These are phyloP conservation scores for Epichloe amarillans DNA, from an alignment of 2,329 filamentous ascomycete species.

Conservation along the genomic window DNA sequence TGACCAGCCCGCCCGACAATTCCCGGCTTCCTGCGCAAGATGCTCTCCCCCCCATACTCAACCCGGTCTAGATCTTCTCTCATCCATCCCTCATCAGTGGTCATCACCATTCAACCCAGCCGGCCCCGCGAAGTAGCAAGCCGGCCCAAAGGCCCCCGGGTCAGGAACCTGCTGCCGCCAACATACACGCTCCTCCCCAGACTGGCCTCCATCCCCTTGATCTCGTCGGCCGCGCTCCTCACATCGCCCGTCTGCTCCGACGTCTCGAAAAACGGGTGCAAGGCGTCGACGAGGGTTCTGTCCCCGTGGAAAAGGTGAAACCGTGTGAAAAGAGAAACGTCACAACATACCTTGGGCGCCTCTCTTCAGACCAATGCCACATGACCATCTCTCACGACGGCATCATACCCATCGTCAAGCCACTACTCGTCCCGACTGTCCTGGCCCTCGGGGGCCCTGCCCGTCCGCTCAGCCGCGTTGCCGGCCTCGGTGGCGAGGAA, in stretches of 20 bases:
- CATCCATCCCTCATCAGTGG: neutral
- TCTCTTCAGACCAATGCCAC: constrained; percentile 72
- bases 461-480: constrained; percentile 33
- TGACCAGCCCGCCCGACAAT: too few relatives aligned
- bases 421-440: constrained; percentile 27
- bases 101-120: constrained; percentile 28
- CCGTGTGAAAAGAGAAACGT: neutral
- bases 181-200: constrained; percentile 44
- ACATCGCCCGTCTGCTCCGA: too few relatives aligned
- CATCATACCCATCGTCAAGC: constrained; percentile 51
- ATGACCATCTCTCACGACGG: constrained; percentile 80
- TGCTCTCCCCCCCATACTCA: too few relatives aligned
- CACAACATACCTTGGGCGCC: constrained; percentile 58
- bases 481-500: constrained; percentile 26
- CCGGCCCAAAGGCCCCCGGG: constrained; percentile 48
- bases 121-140: too few relatives aligned
- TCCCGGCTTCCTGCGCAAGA: too few relatives aligned
- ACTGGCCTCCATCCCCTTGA: constrained; percentile 81
- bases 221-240: constrained; percentile 47
- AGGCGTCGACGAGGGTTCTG: too few relatives aligned
- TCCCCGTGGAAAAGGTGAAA: too few relatives aligned
- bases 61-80: neutral
- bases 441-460: constrained; percentile 18
- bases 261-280: too few relatives aligned
- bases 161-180: constrained; percentile 38